Base-by-base conservation (phyloP, 2,329 filamentous ascomycete species). In the Paramyrothecium roridum region DNA sequence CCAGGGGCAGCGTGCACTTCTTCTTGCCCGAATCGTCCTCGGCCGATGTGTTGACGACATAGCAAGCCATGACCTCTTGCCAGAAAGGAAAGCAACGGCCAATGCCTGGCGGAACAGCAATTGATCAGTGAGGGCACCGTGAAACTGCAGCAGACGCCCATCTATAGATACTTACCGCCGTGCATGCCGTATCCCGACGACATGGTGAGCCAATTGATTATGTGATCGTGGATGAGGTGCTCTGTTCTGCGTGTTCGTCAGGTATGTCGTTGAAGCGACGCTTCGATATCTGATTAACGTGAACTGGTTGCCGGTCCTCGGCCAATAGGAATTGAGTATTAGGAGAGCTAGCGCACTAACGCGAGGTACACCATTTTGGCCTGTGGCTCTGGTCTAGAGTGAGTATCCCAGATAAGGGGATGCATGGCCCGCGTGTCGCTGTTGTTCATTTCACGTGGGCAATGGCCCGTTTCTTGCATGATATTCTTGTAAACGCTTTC, bases 21-120 rank as follows among this genome's bases (percentile, higher is more conserved):
- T 87, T 89, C 80, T 93, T 95, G 64, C 91, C 91, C 17, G 86
- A 84, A 63, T 85, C 81, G 69, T 93, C 89, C 54, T 93, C 89
- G 61, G 88, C 80, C 62, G 82, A 84, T 54, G 91, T 91, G 80
- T 98, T 98, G 71, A 96, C 87, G 58, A 97, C 92, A 75, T 99
- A 99, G 85, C 95, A 99, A 68, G 92, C 92, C 72, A 99, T 89
- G 63, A 98, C 87, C 78, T 99, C 95, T 79, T 99, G 95, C 95
- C 95, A 99, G 85, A 97, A 99, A 71, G 93, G 91, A 81, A 96
- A 98, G 86, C 95, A 99, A 76, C 93, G 90, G 65, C 79, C 79
- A 59, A 83, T 81, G 67, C 83, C 83, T 86, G 65, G 6, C 13
- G n/a, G n/a, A 17, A 6, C 6, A 6, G n/a, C 37, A 43, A 43